Conservation (phyloP, 257 asterid genomes). For the Linderniella brevidens region DNA sequence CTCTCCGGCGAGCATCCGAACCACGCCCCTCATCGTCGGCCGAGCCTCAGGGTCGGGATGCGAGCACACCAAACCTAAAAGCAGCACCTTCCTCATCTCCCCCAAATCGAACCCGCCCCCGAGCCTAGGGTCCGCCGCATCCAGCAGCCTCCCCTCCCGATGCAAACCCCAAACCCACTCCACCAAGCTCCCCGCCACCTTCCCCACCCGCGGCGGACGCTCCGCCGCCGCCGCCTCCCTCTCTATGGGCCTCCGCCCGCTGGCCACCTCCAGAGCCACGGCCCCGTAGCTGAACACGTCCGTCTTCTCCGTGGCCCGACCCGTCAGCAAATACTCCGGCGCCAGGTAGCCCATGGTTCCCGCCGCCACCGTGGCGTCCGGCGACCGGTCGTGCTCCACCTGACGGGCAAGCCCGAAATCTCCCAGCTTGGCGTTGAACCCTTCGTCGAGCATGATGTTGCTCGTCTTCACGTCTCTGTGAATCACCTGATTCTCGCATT, state of each 20-base stretch:
- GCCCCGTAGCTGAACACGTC: constrained; percentile 75
- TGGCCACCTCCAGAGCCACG: constrained; percentile 70
- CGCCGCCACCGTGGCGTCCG: constrained; percentile 73
- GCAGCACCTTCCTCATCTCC: constrained; percentile 44
- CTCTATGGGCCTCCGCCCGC: constrained; percentile 72
- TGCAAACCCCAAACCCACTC: constrained; percentile 84
- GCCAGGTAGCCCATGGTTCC: constrained; percentile 90
- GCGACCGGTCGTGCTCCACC: constrained; percentile 65
- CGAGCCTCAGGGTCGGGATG: constrained; percentile 66
- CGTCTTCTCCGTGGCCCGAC: constrained; percentile 61
- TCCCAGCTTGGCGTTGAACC: constrained; percentile 66
- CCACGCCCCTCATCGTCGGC: constrained; percentile 68
- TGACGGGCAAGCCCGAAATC: constrained; percentile 74
- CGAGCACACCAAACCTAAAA: constrained; percentile 57
- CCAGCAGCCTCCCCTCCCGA: constrained; percentile 36
- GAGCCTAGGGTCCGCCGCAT: constrained; percentile 42
- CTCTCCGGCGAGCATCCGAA: constrained; percentile 65
- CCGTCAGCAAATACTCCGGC: constrained; percentile 67
- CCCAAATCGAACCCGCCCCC: constrained; percentile 36
- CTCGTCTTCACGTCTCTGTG: constrained; percentile 74
- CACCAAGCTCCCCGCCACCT: constrained; percentile 17
- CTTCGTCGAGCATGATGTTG: constrained; percentile 78
- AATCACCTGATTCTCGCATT: constrained; percentile 71
- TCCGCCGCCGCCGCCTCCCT: constrained; percentile 19
- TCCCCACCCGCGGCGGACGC: constrained; percentile 19